Evolutionary conservation across 768 basidiomycete genomes (phyloP).

Genomic region (Termitomyces sp.): DNA sequence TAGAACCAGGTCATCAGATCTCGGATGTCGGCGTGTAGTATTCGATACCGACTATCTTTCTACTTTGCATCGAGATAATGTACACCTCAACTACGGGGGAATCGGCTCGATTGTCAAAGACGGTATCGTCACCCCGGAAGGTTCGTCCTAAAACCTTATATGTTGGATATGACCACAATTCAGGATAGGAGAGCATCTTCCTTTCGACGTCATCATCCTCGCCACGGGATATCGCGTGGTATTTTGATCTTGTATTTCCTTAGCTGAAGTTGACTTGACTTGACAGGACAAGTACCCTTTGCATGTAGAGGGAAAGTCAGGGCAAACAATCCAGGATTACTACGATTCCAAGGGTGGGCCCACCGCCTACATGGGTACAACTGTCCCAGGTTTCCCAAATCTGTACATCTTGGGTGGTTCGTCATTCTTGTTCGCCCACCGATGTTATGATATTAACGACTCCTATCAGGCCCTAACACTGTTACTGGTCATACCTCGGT

Average conservation of each 20-base stretch:
- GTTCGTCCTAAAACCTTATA: constrained; percentile 13
- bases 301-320: constrained; percentile 21
- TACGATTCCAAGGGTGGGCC: constrained; percentile 33
- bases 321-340: constrained; percentile 32
- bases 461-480: constrained; percentile 35
- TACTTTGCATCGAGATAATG: constrained; percentile 38
- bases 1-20: constrained; percentile 20
- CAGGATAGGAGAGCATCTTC: constrained; percentile 23
- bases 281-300: constrained; percentile 29
- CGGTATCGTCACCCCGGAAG: constrained; percentile 36
- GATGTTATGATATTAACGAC: background rate
- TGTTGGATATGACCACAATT: background rate
- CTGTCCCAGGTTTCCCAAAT: constrained; percentile 41
- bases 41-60: constrained; percentile 42
- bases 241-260: background rate
- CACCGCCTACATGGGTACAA: constrained; percentile 37
- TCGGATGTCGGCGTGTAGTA: constrained; percentile 51
- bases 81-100: constrained; percentile 35
- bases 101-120: constrained; percentile 32
- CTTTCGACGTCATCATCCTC: constrained; percentile 34
- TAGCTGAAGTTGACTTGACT: background rate
- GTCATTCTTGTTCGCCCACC: background rate
- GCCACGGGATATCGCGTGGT: constrained; percentile 31
- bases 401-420: constrained; percentile 34
- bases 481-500: constrained; percentile 39